Conservation (phyloP, 1,284 basidiomycete genomes). For the Marasmius sp. region DNA sequence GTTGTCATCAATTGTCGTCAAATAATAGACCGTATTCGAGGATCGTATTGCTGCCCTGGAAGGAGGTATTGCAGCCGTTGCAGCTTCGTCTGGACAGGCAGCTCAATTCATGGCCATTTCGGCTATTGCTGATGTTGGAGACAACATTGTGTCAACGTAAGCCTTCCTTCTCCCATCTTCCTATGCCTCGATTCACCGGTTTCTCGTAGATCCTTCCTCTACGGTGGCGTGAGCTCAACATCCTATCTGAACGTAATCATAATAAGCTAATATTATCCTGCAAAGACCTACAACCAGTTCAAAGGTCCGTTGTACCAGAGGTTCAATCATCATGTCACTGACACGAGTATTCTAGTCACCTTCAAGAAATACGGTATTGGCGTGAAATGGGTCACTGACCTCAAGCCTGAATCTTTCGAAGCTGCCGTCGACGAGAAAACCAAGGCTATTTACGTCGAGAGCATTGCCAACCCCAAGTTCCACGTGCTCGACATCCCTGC, state of each 20-base stretch:
- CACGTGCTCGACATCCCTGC: slow-evolving; percentile 71
- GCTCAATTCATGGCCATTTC: slow-evolving; percentile 81
- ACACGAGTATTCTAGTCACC: slow-evolving; percentile 46
- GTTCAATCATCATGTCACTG: background rate
- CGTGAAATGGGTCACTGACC: slow-evolving; percentile 73
- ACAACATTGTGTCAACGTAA: slow-evolving; percentile 79
- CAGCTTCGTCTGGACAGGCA: slow-evolving; percentile 76
- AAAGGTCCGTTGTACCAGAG: slow-evolving; percentile 50
- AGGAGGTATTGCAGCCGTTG: slow-evolving; percentile 80
- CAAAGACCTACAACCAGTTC: slow-evolving; percentile 83
- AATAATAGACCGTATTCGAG: slow-evolving; percentile 74
- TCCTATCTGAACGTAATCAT: background rate
- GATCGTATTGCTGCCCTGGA: slow-evolving; percentile 83
- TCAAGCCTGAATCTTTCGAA: slow-evolving; percentile 64
- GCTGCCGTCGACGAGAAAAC: slow-evolving; percentile 78
- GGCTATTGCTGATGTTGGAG: slow-evolving; percentile 66
- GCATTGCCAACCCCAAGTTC: slow-evolving; percentile 86
- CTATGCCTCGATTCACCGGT: background rate
- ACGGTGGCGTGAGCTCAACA: slow-evolving; percentile 58
- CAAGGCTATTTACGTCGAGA: slow-evolving; percentile 81
- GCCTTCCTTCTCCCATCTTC: slow-evolving; percentile 18
- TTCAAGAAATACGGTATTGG: slow-evolving; percentile 79
- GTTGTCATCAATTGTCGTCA: background rate
- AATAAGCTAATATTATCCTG: background rate
- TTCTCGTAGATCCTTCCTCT: slow-evolving; percentile 51